Conservation (phyloP, 2,329 filamentous ascomycete species). For the Colletotrichum navitas region DNA sequence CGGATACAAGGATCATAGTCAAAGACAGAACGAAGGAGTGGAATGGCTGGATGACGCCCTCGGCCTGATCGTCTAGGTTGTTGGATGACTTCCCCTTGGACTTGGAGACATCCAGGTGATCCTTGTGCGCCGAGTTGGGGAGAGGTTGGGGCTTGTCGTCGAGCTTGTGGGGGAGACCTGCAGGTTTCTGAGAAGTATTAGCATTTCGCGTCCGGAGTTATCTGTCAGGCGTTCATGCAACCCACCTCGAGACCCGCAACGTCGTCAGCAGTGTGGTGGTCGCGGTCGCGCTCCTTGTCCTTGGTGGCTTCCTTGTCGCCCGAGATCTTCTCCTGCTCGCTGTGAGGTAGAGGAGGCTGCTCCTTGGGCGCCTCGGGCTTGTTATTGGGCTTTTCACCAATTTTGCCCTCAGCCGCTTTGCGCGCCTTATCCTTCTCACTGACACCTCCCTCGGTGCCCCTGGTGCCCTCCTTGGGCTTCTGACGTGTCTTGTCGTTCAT, state of each 20-base stretch:
- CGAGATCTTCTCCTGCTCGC: constrained; percentile 78
- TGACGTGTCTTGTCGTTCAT: constrained; percentile 89
- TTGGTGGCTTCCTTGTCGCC: constrained; percentile 57
- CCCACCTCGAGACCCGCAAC: constrained; percentile 70
- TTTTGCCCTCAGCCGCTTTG: constrained; percentile 75
- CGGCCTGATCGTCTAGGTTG: constrained; percentile 57
- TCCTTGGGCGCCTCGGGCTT: constrained; percentile 88
- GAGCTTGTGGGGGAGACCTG: constrained; percentile 82
- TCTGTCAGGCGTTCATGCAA: neutral
- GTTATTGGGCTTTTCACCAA: constrained; percentile 76
- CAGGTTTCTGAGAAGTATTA: constrained; percentile 73
- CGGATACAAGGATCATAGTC: constrained; percentile 97
- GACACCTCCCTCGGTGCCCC: constrained; percentile 90
- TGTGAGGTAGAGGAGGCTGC: constrained; percentile 83
- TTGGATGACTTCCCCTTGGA: constrained; percentile 48
- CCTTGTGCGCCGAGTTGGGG: constrained; percentile 74
- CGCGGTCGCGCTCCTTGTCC: constrained; percentile 57
- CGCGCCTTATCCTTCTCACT: constrained; percentile 86
- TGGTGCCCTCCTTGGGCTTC: constrained; percentile 85
- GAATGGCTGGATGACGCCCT: constrained; percentile 79
- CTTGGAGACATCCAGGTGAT: constrained; percentile 68
- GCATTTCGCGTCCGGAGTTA: neutral
- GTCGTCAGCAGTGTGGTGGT: constrained; percentile 54
- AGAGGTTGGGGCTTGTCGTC: constrained; percentile 80
- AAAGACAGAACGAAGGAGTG: constrained; percentile 94